Evolutionary conservation across 805 yeast species (phyloP).

Genomic region (Ogataea wickerhamii): DNA sequence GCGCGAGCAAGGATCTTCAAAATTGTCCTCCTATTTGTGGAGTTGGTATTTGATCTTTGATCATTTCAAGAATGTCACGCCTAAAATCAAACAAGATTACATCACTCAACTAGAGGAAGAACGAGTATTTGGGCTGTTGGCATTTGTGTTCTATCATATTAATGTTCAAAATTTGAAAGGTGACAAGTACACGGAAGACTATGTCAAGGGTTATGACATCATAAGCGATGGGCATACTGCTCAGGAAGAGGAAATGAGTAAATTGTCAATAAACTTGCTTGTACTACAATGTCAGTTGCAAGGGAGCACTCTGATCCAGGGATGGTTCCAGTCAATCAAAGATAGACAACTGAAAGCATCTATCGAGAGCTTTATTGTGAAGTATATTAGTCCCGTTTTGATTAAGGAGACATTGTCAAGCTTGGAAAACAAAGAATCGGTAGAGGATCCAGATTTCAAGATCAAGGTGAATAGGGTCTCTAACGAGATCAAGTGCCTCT

Average conservation of each 20-base stretch:
- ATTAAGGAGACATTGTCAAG: constrained; percentile 50
- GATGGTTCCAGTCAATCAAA: constrained; percentile 70
- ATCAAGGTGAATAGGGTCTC: constrained; percentile 59
- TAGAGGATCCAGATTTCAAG: constrained; percentile 44
- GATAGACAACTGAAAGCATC: constrained; percentile 59
- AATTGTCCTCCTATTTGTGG: constrained; percentile 44
- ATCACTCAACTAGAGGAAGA: constrained; percentile 54
- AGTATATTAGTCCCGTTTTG: constrained; percentile 60
- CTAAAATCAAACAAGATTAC: constrained; percentile 58
- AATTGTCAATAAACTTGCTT: constrained; percentile 47
- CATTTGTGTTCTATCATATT: constrained; percentile 52
- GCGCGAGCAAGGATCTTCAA: not conserved
- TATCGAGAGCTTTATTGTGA: constrained; percentile 60
- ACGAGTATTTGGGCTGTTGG: constrained; percentile 47
- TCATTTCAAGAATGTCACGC: constrained; percentile 63
- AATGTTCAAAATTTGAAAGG: constrained; percentile 32
- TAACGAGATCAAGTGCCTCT: constrained; percentile 68
- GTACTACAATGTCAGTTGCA: constrained; percentile 46
- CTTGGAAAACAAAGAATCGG: constrained; percentile 26
- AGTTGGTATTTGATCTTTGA: constrained; percentile 62
- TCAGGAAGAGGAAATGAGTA: constrained; percentile 32
- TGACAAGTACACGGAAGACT: constrained; percentile 19
- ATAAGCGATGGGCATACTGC: constrained; percentile 19
- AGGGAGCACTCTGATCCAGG: constrained; percentile 59
- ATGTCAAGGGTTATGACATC: constrained; percentile 26